Conservation (phyloP, 805 yeast species). For the Metschnikowia hibisci region DNA sequence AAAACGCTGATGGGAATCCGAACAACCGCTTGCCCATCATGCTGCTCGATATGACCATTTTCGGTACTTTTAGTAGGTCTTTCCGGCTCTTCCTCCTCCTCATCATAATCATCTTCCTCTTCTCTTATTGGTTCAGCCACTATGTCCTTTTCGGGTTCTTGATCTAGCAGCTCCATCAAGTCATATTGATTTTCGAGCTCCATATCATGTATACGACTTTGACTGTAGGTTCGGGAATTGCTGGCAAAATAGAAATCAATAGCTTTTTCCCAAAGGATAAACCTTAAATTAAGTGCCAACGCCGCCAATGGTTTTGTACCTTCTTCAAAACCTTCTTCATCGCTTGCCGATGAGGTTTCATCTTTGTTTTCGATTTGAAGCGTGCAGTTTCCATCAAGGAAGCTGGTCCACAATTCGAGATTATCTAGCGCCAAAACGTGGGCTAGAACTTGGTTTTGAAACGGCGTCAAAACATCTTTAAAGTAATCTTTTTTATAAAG, state of each 20-base stretch:
- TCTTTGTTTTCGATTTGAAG: conserved; percentile 20
- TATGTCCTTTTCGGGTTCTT: neutral
- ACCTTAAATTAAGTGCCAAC: conserved; percentile 60
- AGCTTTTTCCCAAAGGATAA: conserved; percentile 70
- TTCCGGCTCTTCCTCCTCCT: conserved; percentile 17
- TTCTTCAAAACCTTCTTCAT: conserved; percentile 40
- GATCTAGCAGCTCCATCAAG: conserved; percentile 26
- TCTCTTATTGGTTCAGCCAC: conserved; percentile 6
- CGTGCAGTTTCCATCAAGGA: conserved; percentile 39
- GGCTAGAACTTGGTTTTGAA: conserved; percentile 50
- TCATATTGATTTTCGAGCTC: conserved; percentile 35
- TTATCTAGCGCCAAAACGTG: conserved; percentile 38
- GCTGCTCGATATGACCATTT: conserved; percentile 14
- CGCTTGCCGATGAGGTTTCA: conserved; percentile 6
- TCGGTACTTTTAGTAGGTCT: conserved; percentile 2
- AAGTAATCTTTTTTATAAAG: conserved; percentile 31
- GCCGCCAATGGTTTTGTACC: conserved; percentile 30
- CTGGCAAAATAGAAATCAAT: conserved; percentile 43
- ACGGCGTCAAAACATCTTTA: conserved; percentile 42
- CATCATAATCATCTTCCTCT: conserved; percentile 21
- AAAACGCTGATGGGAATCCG: conserved; percentile 33
- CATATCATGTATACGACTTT: conserved; percentile 15
- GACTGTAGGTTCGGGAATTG: conserved; percentile 3
- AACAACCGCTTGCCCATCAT: conserved; percentile 30
- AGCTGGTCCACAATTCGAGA: conserved; percentile 41